These are phyloP conservation scores for Colletotrichum destructivum DNA, from an alignment of 2,329 filamentous ascomycete species.

Conservation along the genomic window DNA sequence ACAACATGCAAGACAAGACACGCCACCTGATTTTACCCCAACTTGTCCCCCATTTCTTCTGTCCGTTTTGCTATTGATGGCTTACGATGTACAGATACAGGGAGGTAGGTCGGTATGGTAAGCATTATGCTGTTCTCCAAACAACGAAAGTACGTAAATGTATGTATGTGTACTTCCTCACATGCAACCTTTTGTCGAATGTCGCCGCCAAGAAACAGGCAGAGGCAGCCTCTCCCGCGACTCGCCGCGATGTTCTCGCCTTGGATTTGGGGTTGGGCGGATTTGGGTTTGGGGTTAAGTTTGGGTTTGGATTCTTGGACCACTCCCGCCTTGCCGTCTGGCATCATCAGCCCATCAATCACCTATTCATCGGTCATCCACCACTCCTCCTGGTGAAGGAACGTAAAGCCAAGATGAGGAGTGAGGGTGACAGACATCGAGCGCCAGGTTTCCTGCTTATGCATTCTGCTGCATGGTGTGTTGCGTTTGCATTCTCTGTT, in stretches of 20 bases:
- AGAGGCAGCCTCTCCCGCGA: slow-evolving; percentile 15
- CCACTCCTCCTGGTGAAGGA: too few relatives aligned
- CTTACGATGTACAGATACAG: too few relatives aligned
- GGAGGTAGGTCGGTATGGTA: too few relatives aligned
- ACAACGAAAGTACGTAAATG: background rate
- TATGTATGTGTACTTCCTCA: too few relatives aligned
- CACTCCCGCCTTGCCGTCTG: slow-evolving; percentile 7
- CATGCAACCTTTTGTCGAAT: background rate
- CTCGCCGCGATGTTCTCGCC: slow-evolving; percentile 18
- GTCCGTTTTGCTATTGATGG: background rate
- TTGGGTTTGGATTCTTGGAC: slow-evolving; percentile 1
- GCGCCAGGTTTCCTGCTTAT: background rate
- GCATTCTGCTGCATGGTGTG: background rate
- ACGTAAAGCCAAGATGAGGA: too few relatives aligned
- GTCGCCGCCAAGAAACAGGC: slow-evolving; percentile 16
- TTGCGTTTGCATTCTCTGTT: background rate
- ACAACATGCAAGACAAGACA: slow-evolving; percentile 27
- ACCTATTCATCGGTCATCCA: too few relatives aligned
- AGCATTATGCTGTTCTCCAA: background rate
- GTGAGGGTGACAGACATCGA: too few relatives aligned
- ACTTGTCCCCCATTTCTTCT: slow-evolving; percentile 28
- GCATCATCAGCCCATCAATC: too few relatives aligned
- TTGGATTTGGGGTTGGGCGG: background rate
- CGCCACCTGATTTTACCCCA: slow-evolving; percentile 33
- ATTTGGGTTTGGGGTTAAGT: too few relatives aligned